phyloP scores from a whole-genome alignment of 2,329 filamentous ascomycete genomes.

The Trichoderma endophyticum region DNA sequence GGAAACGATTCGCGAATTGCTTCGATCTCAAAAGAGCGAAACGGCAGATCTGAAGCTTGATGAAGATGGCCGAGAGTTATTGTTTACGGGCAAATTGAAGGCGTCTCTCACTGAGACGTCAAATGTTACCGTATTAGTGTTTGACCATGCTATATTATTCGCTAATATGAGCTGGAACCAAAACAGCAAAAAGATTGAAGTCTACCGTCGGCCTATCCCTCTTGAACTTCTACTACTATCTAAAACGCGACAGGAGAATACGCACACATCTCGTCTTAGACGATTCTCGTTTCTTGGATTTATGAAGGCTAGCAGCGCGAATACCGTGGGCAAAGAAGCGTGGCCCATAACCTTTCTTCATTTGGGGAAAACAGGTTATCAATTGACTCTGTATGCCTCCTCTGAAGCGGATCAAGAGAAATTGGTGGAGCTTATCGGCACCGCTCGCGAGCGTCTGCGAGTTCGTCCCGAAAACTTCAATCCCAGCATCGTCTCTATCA shows the following conservation, averaged over 20 bases:
- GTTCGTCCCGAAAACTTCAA: neutral
- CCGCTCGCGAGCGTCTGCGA: neutral
- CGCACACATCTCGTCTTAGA: neutral
- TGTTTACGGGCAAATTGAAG: neutral
- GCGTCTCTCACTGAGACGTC: neutral
- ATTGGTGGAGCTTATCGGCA: neutral
- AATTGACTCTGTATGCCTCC: neutral
- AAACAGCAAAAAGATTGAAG: neutral
- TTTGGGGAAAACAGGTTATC: neutral
- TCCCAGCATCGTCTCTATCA: neutral
- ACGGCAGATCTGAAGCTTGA: neutral
- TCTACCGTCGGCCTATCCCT: neutral
- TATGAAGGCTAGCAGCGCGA: neutral
- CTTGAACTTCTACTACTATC: neutral
- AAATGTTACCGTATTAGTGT: neutral
- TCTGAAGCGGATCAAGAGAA: neutral
- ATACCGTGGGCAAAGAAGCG: neutral
- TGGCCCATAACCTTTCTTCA: neutral
- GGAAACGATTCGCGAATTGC: neutral
- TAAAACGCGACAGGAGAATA: neutral
- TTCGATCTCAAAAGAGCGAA: neutral
- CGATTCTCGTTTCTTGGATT: neutral
- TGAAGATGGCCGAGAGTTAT: neutral
- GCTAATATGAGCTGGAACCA: neutral
- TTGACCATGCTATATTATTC: neutral